Base-by-base conservation (phyloP, 371 early-diverging fungal species). In the Lichtheimia corymbifera region DNA sequence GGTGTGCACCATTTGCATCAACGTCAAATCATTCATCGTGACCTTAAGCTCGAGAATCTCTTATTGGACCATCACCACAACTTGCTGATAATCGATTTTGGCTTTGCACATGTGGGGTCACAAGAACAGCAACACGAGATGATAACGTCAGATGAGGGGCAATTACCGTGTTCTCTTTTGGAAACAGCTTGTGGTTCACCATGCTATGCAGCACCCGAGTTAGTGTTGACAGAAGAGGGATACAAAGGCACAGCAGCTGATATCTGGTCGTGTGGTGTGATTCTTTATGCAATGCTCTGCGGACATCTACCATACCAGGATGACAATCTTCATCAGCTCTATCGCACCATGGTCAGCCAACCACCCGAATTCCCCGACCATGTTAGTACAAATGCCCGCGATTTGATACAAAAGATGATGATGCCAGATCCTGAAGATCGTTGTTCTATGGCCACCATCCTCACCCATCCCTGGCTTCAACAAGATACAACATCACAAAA, bases 271-370 rank as follows among this genome's bases (percentile, higher is more conserved):
- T 93, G 93, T 64, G 97, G 97, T 42, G 97, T 97, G 14, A 93
- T 97, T 57, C 75, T 98, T 57, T 97, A 93, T 68, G 97, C 98
- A 15, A 97, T 97, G 98, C 80, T 97, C 6, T 94, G 93, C 45
- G 99, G 99, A 4, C 95, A 94, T 67, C 85, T 99, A 42, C 99
- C 99, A 7, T 99, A 93, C 73, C 99, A 99, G 64, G 99, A 99
- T 73, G 95, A 96, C 74, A 95, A 97, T 72, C 93, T 97, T 80
- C 95, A 95, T 68, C 83, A 92, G 66, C 84, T 97, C 22, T 97
- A 97, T 85, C 91, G 93, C 70, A 96, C 97, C 67, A 97, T 97
- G 59, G 71, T 96, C 61, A 91, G 91, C 50, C 95, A 97, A n/a
- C 85, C 91, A 24, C 76, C 95, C 4, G 90, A 89, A 5, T 96